These are phyloP conservation scores for Stipa capillata DNA, from an alignment of 176 grass and related monocot species.

Conservation along the genomic window DNA sequence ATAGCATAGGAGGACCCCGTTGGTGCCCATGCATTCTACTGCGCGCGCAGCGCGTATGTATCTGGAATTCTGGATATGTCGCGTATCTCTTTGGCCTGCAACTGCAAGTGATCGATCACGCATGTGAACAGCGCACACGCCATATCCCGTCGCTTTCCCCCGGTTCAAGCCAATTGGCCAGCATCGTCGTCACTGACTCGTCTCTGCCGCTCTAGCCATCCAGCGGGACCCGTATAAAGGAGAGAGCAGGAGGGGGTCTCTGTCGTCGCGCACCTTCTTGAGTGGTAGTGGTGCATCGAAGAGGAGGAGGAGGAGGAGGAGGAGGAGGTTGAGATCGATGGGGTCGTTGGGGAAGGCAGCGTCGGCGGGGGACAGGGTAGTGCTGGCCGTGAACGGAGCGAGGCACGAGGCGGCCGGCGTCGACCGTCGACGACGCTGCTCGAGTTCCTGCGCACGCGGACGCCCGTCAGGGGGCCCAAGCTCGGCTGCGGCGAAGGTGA, in stretches of 20 bases:
- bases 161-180: no score
- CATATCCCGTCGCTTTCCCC: neutral
- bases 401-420: constrained; percentile 41
- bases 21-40: no score
- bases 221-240: neutral
- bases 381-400: constrained; percentile 60
- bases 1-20: no score
- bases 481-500: constrained; percentile 78
- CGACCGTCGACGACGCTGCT: constrained; percentile 65
- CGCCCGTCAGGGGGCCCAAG: constrained; percentile 60
- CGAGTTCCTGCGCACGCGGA: constrained; percentile 59
- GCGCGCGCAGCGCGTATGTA: no score
- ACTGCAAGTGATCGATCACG: neutral
- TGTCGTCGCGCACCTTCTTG: no score
- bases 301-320: neutral
- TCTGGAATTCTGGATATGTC: no score
- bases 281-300: neutral
- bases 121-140: no score
- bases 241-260: no score
- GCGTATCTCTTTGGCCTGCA: neutral
- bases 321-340: no score
- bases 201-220: no score
- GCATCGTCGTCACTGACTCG: neutral
- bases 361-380: constrained; percentile 1
- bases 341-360: neutral